These are phyloP conservation scores for Skeletonema tropicum DNA, from an alignment of 108 stramenopile species.

Conservation along the genomic window DNA sequence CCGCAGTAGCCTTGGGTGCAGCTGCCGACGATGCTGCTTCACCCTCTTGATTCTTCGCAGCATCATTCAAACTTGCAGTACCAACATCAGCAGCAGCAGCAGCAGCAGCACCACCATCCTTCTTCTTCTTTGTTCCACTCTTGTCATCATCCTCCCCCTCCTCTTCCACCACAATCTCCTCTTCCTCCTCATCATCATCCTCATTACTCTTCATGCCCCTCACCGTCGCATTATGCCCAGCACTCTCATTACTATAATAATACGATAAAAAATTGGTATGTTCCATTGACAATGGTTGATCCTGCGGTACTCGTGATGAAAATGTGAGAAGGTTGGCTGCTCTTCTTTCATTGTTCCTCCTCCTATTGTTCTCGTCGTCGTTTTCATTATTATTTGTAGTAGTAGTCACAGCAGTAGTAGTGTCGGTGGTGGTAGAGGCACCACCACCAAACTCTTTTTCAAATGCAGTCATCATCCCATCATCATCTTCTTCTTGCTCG, in stretches of 20 bases:
- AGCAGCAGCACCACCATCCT: too few species aligned
- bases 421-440: not conserved
- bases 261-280: slow-evolving; percentile 26
- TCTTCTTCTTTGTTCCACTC: not conserved
- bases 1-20: not conserved
- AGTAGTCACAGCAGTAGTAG: too few species aligned
- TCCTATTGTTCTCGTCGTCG: not conserved
- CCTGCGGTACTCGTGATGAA: not conserved
- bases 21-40: not conserved
- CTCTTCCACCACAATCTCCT: not conserved
- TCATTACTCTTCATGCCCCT: not conserved
- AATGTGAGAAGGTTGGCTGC: not conserved
- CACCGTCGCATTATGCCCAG: not conserved
- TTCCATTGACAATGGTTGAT: slow-evolving; percentile 5
- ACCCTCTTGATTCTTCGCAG: not conserved
- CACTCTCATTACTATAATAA: slow-evolving; percentile 27
- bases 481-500: not conserved
- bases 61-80: not conserved
- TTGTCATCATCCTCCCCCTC: not conserved
- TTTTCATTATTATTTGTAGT: not conserved
- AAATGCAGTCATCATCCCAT: not conserved
- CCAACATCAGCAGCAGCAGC: not conserved
- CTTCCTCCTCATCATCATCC: not conserved
- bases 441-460: not conserved
- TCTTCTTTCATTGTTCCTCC: not conserved